A percentile compares a stretch with the other conserved stretches of the same genome.
Conservation (phyloP, 345 rosid genomes). For the Syzygium aqueum region DNA sequence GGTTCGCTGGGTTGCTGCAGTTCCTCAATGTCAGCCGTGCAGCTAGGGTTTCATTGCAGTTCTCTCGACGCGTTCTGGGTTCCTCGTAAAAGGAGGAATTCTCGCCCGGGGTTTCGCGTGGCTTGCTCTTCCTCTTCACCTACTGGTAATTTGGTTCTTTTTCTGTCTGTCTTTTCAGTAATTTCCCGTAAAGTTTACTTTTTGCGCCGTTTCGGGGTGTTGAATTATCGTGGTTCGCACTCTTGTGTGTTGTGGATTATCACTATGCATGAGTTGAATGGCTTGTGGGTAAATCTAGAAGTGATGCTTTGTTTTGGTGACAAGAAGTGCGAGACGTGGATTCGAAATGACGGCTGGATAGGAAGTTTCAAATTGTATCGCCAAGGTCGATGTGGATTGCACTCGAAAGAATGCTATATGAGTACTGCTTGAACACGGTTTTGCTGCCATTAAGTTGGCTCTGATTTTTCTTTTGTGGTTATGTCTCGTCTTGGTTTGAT, state of each 20-base stretch:
- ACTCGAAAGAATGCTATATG: neutral
- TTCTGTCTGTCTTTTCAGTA: neutral
- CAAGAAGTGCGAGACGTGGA: neutral
- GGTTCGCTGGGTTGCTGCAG: conserved; percentile 7
- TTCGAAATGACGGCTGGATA: neutral
- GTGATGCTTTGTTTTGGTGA: neutral
- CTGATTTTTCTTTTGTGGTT: neutral
- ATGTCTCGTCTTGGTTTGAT: neutral
- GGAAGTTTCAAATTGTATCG: neutral
- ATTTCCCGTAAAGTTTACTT: neutral
- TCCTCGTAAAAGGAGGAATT: conserved; percentile 12
- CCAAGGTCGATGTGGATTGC: neutral
- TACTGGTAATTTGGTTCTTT: conserved; percentile 1
- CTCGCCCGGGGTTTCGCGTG: conserved; percentile 15
- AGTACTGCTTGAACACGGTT: neutral
- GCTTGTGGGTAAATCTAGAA: neutral
- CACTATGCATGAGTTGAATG: neutral
- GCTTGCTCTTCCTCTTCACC: conserved; percentile 37
- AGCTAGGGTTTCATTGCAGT: conserved; percentile 26
- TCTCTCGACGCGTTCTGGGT: conserved; percentile 17
- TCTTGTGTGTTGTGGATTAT: neutral
- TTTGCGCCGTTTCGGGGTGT: neutral
- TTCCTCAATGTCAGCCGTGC: conserved; percentile 30
- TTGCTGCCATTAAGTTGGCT: neutral
- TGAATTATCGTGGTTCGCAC: neutral